Base-by-base conservation (phyloP, 805 yeast species). In the Candida pseudoglaebosa region DNA sequence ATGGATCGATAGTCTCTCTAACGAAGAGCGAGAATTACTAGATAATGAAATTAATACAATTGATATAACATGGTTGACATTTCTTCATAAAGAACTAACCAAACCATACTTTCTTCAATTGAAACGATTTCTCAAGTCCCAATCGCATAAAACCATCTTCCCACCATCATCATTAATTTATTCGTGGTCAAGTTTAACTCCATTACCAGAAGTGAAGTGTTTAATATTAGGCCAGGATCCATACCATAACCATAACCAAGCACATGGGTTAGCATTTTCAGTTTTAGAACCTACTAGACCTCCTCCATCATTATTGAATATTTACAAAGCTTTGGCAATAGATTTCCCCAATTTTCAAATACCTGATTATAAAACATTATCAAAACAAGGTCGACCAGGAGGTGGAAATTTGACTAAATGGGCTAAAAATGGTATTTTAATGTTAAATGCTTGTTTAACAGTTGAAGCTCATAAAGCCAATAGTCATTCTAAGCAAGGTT, bases 201-300 rank as follows among this genome's bases (percentile, higher is more conserved):
- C 96, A 0, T 65, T 91, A 15, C 66, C 77, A 3, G 58, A 74
- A 3, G 84, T 89, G 14, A 81, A 79, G 52, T 93, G 91, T 19
- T 73, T 93, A 1, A 75, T 93, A 9, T 66, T 93, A 32, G 99
- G 99, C 1, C 99, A 93, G 59, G 99, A 93, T 57, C 99, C 99
- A 0, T 93, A 93, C 57, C 99, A 93, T 60, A 88, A 89, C 57
- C 61, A 62, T 50, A 84, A 85, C 56, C 99, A 93, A 59, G 99
- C 99, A 0, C 99, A 93, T 54, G 99, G 99, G 0, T 65, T 93
- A 20, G 98, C 99, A 3, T 93, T 93, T 50, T 84, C 95, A 15
- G 98, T 93, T 1, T 72, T 78, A 40, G 83, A 84, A 22, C 95
- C 96, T 1, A 69, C 75, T 1, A 81, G 88, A 1, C 78, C 79